Base-by-base conservation (phyloP, 352 stramenopile genomes). In the Phytophthora cryptogea region DNA sequence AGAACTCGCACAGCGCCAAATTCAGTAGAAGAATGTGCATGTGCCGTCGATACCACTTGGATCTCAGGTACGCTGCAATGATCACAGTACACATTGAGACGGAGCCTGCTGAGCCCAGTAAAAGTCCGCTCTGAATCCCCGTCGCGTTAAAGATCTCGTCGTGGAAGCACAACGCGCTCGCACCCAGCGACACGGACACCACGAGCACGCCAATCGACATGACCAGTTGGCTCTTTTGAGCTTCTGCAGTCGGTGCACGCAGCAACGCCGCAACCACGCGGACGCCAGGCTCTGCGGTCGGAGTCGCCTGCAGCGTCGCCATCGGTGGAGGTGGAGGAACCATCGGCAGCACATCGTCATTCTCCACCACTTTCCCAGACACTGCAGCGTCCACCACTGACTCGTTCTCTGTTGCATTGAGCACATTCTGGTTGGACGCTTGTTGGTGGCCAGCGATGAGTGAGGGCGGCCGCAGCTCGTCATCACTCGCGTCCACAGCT, bases 21-120 rank as follows among this genome's bases (percentile, higher is more conserved):
- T 92, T 88, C 23, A 86, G 27, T 6, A 92, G 67, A 50, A 92
- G 51, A 27, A 83, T 88, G 68, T 90, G 77, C 64, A 89, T 89
- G 53, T 92, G 80, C 2, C 80, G 66, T 3, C 74, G 78, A 52
- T 87, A 89, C 64, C 76, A 84, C 20, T 76, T 77, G n/a, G 59
- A 76, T 13, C 53, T 59, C 1, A 83, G n/a, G 49, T 78, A 88
- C 2, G 74, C 70, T 14, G 40, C 51, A 17, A 89, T 77, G 54
- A 90, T 66, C 54, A 80, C 55, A 3, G 62, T 66, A 43, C 75
- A 83, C 80, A 92, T 92, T 8, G 69, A 66, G 8, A 92, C 49
- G 26, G 80, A 79, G 0, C 78, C 83, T 2, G 68, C 59, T 1
- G 80, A 89, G 1, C 83, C 83, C 26, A 90, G 70, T 6, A 92